Evolutionary conservation across 2,329 filamentous ascomycete species (phyloP), one percentile per base, ranked within the genome.

Genomic region (Aspergillus spinulosporus): DNA sequence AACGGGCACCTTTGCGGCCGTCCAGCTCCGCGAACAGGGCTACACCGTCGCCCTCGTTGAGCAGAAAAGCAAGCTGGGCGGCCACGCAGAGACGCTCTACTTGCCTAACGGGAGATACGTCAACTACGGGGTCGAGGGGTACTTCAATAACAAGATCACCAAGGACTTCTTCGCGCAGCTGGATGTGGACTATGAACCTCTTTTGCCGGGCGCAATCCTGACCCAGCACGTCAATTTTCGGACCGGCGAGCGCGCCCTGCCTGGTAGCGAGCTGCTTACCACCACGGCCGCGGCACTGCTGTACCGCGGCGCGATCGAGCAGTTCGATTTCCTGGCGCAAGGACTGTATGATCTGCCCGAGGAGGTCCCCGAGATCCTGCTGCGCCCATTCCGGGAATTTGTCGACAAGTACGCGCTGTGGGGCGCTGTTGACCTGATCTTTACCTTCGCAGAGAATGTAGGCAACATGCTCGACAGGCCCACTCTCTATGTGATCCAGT

Each of bases 321-420:
- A 61, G 9, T 63, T 52, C 47, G 37, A 51, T 7, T 61, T 49
- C 5, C 49, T 60, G 3, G 14, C 50, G 4, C 47, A 49, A 4
- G 54, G 57, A 5, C 14, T 43, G 3, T 64, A 79, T 56, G 75
- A 79, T 21, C 67, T 80, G 0, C 75, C 78, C 0, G 61, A 68
- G 11, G 63, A 64, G 1, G 59, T 66, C 5, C 60, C 62, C 2
- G 61, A 59, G 4, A 61, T 62, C 3, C 52, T 66, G 0, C 36
- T 62, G 0, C 52, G 60, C 0, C 60, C 64, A 0, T 61, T 66
- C n/a, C 46, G 58, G 0, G 49, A 66, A 2, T 66, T 66, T 14
- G 44, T 66, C 5, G 5, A 54, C 4, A 56, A 58, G 6, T 36
- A 62, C 2, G 54, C 52, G 2, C 52, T 64, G 3, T 40, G 56